A percentile compares a stretch with the other conserved stretches of the same genome.
Evolutionary conservation across 2,329 filamentous ascomycete genomes (phyloP).

Genomic region (Beauveria medogensis): DNA sequence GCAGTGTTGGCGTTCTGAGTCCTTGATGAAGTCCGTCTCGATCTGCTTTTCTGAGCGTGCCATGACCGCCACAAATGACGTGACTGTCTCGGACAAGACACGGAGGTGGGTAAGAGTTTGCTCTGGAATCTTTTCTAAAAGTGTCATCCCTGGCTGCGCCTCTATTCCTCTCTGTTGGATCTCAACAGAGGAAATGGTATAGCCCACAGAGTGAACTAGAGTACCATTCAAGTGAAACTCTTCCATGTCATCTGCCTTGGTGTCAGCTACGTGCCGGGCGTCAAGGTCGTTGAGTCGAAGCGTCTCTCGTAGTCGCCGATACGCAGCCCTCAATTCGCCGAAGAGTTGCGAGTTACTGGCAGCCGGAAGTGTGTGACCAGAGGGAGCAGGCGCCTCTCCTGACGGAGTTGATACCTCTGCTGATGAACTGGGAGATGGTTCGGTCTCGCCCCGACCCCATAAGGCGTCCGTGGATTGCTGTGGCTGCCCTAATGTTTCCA

Average conservation of each 20-base stretch:
- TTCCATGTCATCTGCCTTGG: slow-evolving; percentile 25
- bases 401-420: slow-evolving; percentile 36
- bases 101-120: slow-evolving; percentile 79
- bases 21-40: slow-evolving; percentile 56
- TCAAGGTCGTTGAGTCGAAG: slow-evolving; percentile 46
- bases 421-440: slow-evolving; percentile 29
- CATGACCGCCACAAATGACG: slow-evolving; percentile 75
- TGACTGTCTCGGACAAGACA: slow-evolving; percentile 78
- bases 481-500: slow-evolving; percentile 30
- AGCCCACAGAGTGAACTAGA: slow-evolving; percentile 62
- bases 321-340: slow-evolving; percentile 51
- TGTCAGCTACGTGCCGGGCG: slow-evolving; percentile 27
- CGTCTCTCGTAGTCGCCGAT: slow-evolving; percentile 52
- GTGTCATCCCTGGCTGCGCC: slow-evolving; percentile 61
- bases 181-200: slow-evolving; percentile 80
- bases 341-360: slow-evolving; percentile 25
- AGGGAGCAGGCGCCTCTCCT: slow-evolving; percentile 19
- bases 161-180: slow-evolving; percentile 85
- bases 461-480: slow-evolving; percentile 28
- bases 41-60: slow-evolving; percentile 56
- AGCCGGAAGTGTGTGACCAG: neutral
- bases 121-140: slow-evolving; percentile 78
- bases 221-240: slow-evolving; percentile 49
- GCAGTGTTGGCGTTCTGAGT: slow-evolving; percentile 64
- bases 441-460: slow-evolving; percentile 33